Evolutionary conservation across 192 early-diverging fungal genomes (phyloP), one percentile per base, ranked within the genome.

Genomic region (Coemansia erecta): DNA sequence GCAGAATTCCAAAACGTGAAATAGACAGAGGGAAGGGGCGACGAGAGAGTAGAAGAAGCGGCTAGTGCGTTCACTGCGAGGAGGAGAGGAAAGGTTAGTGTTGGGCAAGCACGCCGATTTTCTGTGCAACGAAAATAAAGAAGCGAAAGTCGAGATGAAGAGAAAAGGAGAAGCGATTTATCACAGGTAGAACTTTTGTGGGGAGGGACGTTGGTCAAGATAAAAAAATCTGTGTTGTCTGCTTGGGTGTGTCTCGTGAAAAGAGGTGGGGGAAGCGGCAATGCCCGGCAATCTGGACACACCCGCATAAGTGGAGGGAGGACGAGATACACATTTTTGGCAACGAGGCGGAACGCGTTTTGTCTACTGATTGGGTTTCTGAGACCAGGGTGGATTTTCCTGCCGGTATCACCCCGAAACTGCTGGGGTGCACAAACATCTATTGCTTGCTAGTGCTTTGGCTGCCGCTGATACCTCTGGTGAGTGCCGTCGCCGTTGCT

Each of bases 1-100:
- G 83, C 70, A 60, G 78, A 80, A 26, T 82, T 66, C 63, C 81
- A 73, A 26, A 83, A 72, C 62, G 85, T 80, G 28, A 92, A 45
- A 45, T 45, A 45, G n/a, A 45, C 15, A 45, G 4, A 45, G 43
- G 43, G 43, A 45, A 21, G 19, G 43, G n/a, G 8, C 12, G 42
- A 13, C 2, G 42, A 17, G 42, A 43, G 12, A 17, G n/a, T 45
- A 45, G 43, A 45, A 45, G 5, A 37, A 37, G 8, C 10, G 35
- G 6, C 10, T 11, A 7, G 35, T 11, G 8, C 35, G 3, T 37
- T 37, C 10, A 3, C 5, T 37, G 35, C 8, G 35, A 37, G 35
- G 35, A 37, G 10, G 35, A 37, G 10, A 9, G 35, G 8, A 37
- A 37, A 37, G 35, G 35, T 11, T 37, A 7, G 35, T 11, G 35